These are phyloP conservation scores for Magnaporthales sp. DNA, from an alignment of 2,329 filamentous ascomycete species.

Conservation along the genomic window DNA sequence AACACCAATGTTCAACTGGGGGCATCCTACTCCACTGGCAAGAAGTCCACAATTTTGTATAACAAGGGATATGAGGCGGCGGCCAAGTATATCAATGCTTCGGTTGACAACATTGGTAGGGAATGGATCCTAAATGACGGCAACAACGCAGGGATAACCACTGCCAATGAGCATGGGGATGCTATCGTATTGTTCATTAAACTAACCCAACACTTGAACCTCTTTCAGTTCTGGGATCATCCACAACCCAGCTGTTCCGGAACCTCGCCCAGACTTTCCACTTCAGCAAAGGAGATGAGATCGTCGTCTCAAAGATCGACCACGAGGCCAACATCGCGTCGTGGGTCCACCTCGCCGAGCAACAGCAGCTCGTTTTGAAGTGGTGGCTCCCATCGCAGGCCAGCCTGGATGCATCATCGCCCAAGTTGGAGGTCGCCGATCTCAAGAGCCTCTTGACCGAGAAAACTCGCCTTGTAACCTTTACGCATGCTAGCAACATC, in stretches of 20 bases:
- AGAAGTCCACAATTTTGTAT: constrained; percentile 51
- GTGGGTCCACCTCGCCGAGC: constrained; percentile 60
- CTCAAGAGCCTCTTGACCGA: constrained; percentile 50
- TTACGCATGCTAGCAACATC: constrained; percentile 67
- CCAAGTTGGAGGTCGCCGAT: constrained; percentile 47
- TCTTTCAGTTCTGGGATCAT: constrained; percentile 55
- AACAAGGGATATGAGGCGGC: constrained; percentile 52
- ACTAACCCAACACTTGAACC: neutral
- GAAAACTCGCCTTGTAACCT: constrained; percentile 61
- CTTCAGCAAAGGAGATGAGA: constrained; percentile 50
- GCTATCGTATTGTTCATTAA: neutral
- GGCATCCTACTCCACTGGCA: constrained; percentile 55
- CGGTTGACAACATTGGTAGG: constrained; percentile 53
- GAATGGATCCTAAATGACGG: neutral
- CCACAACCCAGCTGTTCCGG: constrained; percentile 68
- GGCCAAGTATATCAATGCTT: constrained; percentile 63
- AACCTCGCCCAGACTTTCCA: constrained; percentile 53
- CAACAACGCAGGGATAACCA: neutral
- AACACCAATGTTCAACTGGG: constrained; percentile 69
- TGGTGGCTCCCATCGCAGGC: constrained; percentile 52
- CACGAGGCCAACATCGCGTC: constrained; percentile 72
- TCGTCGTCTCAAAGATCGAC: constrained; percentile 64
- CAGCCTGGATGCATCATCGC: constrained; percentile 28
- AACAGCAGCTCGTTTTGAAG: constrained; percentile 52
- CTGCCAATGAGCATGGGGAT: neutral